Evolutionary conservation across 805 yeast genomes (phyloP).

Genomic region (Maudiozyma pseudohumilis): DNA sequence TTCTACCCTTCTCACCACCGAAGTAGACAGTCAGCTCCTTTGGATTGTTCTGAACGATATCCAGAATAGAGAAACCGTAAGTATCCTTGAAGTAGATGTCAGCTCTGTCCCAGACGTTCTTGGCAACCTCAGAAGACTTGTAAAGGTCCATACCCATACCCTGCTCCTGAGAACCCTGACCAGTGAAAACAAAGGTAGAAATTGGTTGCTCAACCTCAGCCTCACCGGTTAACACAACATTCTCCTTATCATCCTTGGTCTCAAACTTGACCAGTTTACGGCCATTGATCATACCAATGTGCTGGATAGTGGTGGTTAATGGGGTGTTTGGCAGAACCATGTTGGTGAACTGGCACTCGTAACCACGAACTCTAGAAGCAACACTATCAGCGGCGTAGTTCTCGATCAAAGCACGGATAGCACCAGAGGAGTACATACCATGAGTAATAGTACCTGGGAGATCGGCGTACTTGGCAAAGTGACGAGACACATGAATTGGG

Average conservation of each 20-base stretch:
- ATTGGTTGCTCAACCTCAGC: conserved; percentile 99
- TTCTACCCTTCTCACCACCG: conserved; percentile 96
- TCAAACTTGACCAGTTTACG: conserved; percentile 93
- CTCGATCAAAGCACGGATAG: conserved; percentile 90
- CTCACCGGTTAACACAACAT: conserved; percentile 79
- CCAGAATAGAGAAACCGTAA: conserved; percentile 94
- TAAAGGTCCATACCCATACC: conserved; percentile 99
- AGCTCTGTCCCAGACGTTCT: conserved; percentile 95
- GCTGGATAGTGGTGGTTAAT: conserved; percentile 80
- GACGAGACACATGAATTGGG: conserved; percentile 95
- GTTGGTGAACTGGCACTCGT: conserved; percentile 81
- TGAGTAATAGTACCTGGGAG: conserved; percentile 97
- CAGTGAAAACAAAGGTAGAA: conserved; percentile 94
- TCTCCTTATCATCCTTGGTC: conserved; percentile 75
- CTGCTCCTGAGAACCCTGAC: conserved; percentile 99
- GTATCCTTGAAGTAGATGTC: conserved; percentile 85
- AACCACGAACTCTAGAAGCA: conserved; percentile 91
- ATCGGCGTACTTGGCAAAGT: conserved; percentile 85
- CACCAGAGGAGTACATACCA: conserved; percentile 97
- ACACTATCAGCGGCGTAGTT: conserved; percentile 98
- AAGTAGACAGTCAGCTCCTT: conserved; percentile 90
- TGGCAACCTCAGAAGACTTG: conserved; percentile 82
- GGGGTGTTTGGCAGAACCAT: conserved; percentile 97
- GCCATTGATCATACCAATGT: conserved; percentile 98
- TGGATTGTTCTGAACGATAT: conserved; percentile 93